Evolutionary conservation across 768 basidiomycete genomes (phyloP).

Genomic region (Paxillus involutus): DNA sequence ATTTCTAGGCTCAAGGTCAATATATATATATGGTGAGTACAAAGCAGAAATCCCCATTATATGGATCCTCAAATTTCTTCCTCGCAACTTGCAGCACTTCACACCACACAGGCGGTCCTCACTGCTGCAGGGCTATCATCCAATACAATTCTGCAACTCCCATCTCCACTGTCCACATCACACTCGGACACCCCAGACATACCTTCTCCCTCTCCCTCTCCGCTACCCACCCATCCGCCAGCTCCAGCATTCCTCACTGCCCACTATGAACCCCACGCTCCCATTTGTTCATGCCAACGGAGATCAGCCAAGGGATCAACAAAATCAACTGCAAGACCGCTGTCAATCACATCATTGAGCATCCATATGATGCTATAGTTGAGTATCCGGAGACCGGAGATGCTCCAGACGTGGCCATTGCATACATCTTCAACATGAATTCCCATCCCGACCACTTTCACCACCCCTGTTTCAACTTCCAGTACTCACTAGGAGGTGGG

Average conservation of each 20-base stretch:
- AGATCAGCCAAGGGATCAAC: not conserved
- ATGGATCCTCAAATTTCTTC: too few relatives aligned
- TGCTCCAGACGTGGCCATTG: not conserved
- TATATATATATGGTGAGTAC: too few relatives aligned
- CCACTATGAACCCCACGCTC: not conserved
- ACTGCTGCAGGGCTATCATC: too few relatives aligned
- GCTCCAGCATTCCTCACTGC: not conserved
- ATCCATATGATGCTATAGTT: not conserved
- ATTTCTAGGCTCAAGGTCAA: too few relatives aligned
- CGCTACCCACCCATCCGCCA: not conserved
- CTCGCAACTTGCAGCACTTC: too few relatives aligned
- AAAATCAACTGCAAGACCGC: not conserved
- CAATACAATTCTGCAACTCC: too few relatives aligned
- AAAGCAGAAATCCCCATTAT: too few relatives aligned
- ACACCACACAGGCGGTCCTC: too few relatives aligned
- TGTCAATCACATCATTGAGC: not conserved
- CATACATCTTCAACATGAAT: not conserved
- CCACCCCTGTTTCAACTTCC: not conserved
- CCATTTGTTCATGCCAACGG: not conserved
- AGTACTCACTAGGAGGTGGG: slow-evolving; percentile 1
- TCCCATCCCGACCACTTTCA: not conserved
- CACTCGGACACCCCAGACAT: too few relatives aligned
- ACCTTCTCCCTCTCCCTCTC: not conserved
- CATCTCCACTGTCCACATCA: too few relatives aligned
- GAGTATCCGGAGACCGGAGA: slow-evolving; percentile 6